A percentile compares a stretch with the other conserved stretches of the same genome.
Conservation (phyloP, 2,329 filamentous ascomycete species). For the Cladosporium colombiae region DNA sequence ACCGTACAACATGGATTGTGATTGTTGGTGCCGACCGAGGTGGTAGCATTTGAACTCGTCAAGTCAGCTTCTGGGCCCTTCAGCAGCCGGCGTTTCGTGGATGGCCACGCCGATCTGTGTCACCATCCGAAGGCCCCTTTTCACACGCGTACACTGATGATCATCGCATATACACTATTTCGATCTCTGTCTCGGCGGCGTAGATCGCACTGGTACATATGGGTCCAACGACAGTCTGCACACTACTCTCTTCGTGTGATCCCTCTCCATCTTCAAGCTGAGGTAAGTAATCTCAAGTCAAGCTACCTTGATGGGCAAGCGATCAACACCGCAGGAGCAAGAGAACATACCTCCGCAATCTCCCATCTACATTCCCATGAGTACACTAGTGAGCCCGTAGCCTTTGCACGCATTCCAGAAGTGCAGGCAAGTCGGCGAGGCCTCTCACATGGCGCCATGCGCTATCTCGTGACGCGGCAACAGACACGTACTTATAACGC, state of each 20-base stretch:
- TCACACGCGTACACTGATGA: background rate
- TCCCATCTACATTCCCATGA: background rate
- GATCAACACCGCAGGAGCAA: background rate
- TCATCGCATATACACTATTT: background rate
- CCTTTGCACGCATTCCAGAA: background rate
- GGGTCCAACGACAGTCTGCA: background rate
- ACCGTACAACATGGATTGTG: too few relatives aligned
- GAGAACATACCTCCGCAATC: background rate
- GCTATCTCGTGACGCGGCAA: background rate
- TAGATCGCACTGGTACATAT: too few relatives aligned
- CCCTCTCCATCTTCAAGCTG: too few relatives aligned
- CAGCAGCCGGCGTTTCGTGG: too few relatives aligned
- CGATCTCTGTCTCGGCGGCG: background rate
- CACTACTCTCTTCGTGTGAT: background rate
- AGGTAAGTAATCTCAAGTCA: too few relatives aligned
- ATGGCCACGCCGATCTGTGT: background rate
- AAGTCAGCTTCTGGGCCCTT: too few relatives aligned
- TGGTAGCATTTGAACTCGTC: too few relatives aligned
- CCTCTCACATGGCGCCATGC: background rate
- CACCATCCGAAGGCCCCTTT: background rate
- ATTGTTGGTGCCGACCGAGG: too few relatives aligned
- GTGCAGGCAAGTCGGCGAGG: background rate
- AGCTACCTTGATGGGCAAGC: too few relatives aligned
- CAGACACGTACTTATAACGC: constrained; percentile 10
- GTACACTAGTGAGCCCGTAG: background rate